Conservation (phyloP, 2,329 filamentous ascomycete species). For the Aspergillus arachidicola region DNA sequence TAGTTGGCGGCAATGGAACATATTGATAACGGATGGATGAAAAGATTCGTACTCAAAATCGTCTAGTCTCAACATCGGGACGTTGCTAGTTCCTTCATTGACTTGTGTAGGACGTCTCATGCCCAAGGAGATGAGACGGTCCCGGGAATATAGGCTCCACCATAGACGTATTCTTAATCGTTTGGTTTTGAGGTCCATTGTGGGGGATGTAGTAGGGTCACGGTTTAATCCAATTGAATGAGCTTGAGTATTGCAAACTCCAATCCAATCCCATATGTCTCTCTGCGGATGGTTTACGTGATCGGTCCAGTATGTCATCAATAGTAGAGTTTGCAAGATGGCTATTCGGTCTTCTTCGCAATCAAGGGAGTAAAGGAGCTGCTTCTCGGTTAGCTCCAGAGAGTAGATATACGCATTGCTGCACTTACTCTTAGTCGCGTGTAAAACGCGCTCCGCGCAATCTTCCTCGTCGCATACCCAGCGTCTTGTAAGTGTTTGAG, state of each 20-base stretch:
- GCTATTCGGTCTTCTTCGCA: constrained; percentile 84
- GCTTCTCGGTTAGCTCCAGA: constrained; percentile 15
- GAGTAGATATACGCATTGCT: not conserved
- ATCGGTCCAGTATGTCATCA: constrained; percentile 95
- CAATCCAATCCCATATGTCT: constrained; percentile 52
- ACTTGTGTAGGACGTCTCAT: constrained; percentile 87
- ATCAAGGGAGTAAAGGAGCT: constrained; percentile 88
- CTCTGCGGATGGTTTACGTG: constrained; percentile 83
- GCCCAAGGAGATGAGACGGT: constrained; percentile 82
- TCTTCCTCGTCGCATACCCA: constrained; percentile 74
- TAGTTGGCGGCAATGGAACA: constrained; percentile 68
- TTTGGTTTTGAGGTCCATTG: constrained; percentile 24
- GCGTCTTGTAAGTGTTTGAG: constrained; percentile 71
- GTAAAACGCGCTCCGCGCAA: constrained; percentile 81
- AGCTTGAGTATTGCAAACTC: constrained; percentile 28
- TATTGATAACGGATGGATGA: constrained; percentile 64
- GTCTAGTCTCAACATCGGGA: constrained; percentile 77
- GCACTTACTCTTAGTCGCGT: constrained; percentile 71
- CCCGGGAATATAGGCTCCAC: constrained; percentile 94
- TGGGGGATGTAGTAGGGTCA: constrained; percentile 16
- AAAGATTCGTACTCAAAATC: constrained; percentile 77
- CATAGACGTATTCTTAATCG: constrained; percentile 85
- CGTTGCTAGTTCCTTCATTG: constrained; percentile 86
- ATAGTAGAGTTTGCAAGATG: constrained; percentile 77
- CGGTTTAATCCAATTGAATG: constrained; percentile 26